Conservation (phyloP, 1,139 yeast genomes). For the Debaryomyces psychrophilus region DNA sequence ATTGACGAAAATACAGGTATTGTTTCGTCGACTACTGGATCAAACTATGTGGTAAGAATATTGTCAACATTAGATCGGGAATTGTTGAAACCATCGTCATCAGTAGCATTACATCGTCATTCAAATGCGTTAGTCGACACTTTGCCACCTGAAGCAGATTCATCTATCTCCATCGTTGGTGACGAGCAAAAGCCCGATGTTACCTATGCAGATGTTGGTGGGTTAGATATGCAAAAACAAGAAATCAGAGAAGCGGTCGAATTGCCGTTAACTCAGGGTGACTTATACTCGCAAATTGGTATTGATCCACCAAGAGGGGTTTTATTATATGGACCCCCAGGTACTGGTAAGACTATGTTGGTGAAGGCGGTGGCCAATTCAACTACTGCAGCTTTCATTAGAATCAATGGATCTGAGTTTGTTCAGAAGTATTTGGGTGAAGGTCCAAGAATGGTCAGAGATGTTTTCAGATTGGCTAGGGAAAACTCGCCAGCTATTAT, state of each 20-base stretch:
- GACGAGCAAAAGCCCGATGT: slow-evolving; percentile 93
- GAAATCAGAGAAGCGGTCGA: slow-evolving; percentile 99
- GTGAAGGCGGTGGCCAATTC: slow-evolving; percentile 98
- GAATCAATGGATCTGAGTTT: slow-evolving; percentile 97
- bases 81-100: slow-evolving; percentile 88
- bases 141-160: slow-evolving; percentile 98
- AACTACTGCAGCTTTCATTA: slow-evolving; percentile 91
- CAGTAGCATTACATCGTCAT: slow-evolving; percentile 97
- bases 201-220: slow-evolving; percentile 94
- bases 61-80: slow-evolving; percentile 94
- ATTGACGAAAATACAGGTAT: slow-evolving; percentile 96
- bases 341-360: slow-evolving; percentile 98
- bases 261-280: slow-evolving; percentile 93
- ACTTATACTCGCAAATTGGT: slow-evolving; percentile 94
- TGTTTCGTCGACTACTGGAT: slow-evolving; percentile 96
- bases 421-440: slow-evolving; percentile 98
- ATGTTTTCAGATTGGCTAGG: slow-evolving; percentile 94
- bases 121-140: slow-evolving; percentile 97
- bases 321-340: slow-evolving; percentile 96
- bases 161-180: slow-evolving; percentile 91
- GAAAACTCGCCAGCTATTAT: slow-evolving; percentile 97
- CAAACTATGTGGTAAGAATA: slow-evolving; percentile 94
- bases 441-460: slow-evolving; percentile 99
- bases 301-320: slow-evolving; percentile 99
- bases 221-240: slow-evolving; percentile 98